These are phyloP conservation scores for Phytophthora vignae DNA, from an alignment of 352 stramenopile genomes.

Conservation along the genomic window DNA sequence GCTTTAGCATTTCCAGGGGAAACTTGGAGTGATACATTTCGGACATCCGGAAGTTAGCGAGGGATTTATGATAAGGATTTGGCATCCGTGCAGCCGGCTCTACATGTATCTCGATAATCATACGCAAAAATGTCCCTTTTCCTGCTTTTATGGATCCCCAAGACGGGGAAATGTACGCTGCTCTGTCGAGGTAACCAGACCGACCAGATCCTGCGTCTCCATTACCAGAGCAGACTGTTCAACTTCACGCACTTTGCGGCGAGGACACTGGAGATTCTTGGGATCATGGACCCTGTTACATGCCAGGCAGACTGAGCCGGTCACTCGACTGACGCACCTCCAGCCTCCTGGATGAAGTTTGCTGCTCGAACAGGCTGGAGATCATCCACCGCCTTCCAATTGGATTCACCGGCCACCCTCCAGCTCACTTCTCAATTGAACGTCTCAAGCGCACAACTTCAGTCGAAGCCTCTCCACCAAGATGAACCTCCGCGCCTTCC, in stretches of 20 bases:
- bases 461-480: not conserved
- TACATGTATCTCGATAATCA: conserved; percentile 24
- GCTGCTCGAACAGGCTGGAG: conserved; percentile 4
- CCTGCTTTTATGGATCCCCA: not conserved
- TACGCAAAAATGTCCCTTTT: not conserved
- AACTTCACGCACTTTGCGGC: not conserved
- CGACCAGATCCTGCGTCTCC: conserved; percentile 18
- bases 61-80: conserved; percentile 11
- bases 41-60: too few relatives aligned
- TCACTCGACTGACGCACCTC: not conserved
- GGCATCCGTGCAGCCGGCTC: conserved; percentile 6
- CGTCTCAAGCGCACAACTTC: conserved; percentile 4
- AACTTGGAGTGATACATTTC: too few relatives aligned
- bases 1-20: too few relatives aligned
- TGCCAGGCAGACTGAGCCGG: not conserved
- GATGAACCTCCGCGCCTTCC: conserved; percentile 30
- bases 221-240: conserved; percentile 10
- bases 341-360: not conserved
- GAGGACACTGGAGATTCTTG: conserved; percentile 14
- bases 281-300: conserved; percentile 5
- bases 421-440: conserved; percentile 16
- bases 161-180: not conserved
- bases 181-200: conserved; percentile 21
- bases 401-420: not conserved
- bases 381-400: not conserved